Conservation (phyloP, 352 stramenopile species). For the Phytophthora litchii region DNA sequence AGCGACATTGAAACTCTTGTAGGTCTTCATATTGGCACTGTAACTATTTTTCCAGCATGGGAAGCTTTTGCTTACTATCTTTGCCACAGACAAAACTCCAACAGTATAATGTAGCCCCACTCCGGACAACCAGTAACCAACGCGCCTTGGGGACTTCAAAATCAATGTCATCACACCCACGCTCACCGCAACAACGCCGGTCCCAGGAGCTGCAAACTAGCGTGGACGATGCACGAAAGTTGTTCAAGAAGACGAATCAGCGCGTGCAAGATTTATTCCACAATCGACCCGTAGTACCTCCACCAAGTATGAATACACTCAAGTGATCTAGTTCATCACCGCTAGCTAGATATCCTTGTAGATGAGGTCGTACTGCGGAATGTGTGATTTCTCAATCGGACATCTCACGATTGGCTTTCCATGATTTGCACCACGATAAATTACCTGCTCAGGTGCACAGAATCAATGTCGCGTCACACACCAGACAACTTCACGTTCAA, state of each 20-base stretch:
- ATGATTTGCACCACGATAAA: slow-evolving; percentile 79
- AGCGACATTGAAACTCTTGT: slow-evolving; percentile 65
- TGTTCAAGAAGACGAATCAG: slow-evolving; percentile 63
- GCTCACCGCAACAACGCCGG: slow-evolving; percentile 27
- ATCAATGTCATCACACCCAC: slow-evolving; percentile 2
- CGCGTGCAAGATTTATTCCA: slow-evolving; percentile 64
- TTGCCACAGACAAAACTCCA: slow-evolving; percentile 56
- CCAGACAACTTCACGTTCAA: too few relatives aligned
- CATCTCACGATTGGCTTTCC: slow-evolving; percentile 86
- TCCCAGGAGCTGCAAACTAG: slow-evolving; percentile 29
- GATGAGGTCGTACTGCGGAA: slow-evolving; percentile 82
- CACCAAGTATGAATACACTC: slow-evolving; percentile 36
- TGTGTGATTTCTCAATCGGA: slow-evolving; percentile 77
- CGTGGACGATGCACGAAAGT: slow-evolving; percentile 39
- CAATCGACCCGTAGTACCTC: slow-evolving; percentile 48
- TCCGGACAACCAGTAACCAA: slow-evolving; percentile 22
- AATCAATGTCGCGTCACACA: not conserved
- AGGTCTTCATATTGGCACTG: slow-evolving; percentile 2
- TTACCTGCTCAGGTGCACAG: slow-evolving; percentile 49
- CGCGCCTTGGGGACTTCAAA: slow-evolving; percentile 2
- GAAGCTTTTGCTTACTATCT: not conserved
- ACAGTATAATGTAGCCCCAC: slow-evolving; percentile 49
- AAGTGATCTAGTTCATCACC: slow-evolving; percentile 11
- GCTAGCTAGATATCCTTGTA: slow-evolving; percentile 80
- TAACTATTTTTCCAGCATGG: not conserved